These are phyloP conservation scores for Cryptococcus sp. DNA, from an alignment of 1,284 basidiomycete species.

Conservation along the genomic window DNA sequence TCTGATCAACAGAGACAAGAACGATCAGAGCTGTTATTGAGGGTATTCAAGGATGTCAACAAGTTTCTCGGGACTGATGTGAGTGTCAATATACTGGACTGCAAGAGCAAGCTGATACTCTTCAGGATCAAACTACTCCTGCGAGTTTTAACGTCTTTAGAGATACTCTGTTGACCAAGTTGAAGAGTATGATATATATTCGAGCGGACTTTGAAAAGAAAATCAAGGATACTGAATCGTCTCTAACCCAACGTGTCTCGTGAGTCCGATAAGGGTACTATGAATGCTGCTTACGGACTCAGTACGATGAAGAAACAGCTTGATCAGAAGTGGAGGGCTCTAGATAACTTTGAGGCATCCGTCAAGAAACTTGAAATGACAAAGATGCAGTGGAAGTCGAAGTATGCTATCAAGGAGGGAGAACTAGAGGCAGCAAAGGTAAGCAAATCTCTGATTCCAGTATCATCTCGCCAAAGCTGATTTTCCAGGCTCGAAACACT, in stretches of 20 bases:
- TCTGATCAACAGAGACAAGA: conserved; percentile 87
- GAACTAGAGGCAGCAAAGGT: conserved; percentile 84
- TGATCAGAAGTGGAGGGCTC: conserved; percentile 81
- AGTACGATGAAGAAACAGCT: conserved; percentile 79
- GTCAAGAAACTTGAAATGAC: conserved; percentile 79
- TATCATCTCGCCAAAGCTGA: background rate
- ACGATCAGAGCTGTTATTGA: conserved; percentile 81
- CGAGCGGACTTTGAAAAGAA: conserved; percentile 82
- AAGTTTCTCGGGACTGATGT: conserved; percentile 87
- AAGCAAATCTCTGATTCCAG: background rate
- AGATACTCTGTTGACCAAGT: conserved; percentile 81
- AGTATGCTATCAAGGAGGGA: conserved; percentile 74
- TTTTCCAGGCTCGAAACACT: conserved; percentile 61
- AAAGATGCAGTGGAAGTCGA: conserved; percentile 80
- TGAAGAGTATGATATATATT: conserved; percentile 77
- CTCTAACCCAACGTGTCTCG: conserved; percentile 44
- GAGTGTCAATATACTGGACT: conserved; percentile 41
- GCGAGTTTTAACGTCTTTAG: conserved; percentile 83
- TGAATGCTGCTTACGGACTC: background rate
- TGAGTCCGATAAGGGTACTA: background rate
- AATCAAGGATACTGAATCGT: conserved; percentile 69
- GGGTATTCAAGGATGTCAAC: conserved; percentile 92
- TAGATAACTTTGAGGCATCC: conserved; percentile 87
- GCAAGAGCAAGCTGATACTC: background rate
- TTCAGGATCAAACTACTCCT: conserved; percentile 41